These are phyloP conservation scores for Globisporangium rhizosaccharum DNA, from an alignment of 352 stramenopile species.

Conservation along the genomic window DNA sequence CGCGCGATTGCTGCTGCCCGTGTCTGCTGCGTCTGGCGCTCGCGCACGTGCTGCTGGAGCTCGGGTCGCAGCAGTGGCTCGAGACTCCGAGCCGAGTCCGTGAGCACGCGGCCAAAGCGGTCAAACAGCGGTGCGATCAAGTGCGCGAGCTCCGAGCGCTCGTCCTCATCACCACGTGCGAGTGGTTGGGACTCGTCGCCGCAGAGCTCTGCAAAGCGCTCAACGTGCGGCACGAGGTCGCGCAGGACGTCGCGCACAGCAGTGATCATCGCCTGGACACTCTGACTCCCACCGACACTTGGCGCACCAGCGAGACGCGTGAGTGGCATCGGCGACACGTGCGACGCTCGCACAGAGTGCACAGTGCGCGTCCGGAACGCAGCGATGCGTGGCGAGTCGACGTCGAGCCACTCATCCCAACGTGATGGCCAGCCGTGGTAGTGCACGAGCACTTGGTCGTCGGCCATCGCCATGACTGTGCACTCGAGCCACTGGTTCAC, in stretches of 20 bases:
- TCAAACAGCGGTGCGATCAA: constrained; percentile 73
- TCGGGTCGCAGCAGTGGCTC: constrained; percentile 59
- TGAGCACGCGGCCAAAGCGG: constrained; percentile 66
- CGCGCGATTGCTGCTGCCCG: constrained; percentile 1
- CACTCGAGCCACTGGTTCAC: constrained; percentile 98
- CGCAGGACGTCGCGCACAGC: constrained; percentile 63
- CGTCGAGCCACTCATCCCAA: constrained; percentile 98
- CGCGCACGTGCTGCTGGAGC: constrained; percentile 30
- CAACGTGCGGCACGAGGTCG: constrained; percentile 65
- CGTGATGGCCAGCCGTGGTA: constrained; percentile 96
- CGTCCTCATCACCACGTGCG: neutral
- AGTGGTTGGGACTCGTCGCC: constrained; percentile 25
- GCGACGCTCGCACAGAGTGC: constrained; percentile 35
- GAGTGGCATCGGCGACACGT: constrained; percentile 52
- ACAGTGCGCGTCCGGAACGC: constrained; percentile 93
- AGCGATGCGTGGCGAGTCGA: constrained; percentile 91
- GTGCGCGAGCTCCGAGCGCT: constrained; percentile 64
- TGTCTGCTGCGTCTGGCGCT: constrained; percentile 26
- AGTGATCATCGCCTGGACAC: constrained; percentile 44
- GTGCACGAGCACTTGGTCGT: constrained; percentile 90
- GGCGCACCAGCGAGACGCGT: constrained; percentile 55
- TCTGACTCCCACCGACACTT: constrained; percentile 23
- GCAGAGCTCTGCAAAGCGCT: constrained; percentile 56
- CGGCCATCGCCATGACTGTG: constrained; percentile 89
- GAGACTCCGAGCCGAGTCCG: constrained; percentile 57